A percentile compares a stretch with the other conserved stretches of the same genome.
Evolutionary conservation across 2,329 filamentous ascomycete species (phyloP).

Genomic region (Fusarium pseudocircinatum): DNA sequence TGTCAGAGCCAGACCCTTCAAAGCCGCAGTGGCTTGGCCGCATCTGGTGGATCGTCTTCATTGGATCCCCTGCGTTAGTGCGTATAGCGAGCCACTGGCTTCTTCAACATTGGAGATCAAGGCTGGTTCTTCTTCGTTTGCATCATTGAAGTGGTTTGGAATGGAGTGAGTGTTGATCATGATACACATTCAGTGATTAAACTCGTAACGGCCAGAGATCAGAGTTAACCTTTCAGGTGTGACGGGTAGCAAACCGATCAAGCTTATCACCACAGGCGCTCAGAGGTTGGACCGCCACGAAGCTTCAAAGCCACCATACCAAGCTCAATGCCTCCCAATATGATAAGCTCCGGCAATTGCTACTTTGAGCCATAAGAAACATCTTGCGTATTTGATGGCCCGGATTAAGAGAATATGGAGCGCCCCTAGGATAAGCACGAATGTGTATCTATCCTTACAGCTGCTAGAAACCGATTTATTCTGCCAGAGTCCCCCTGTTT

Average conservation of each 20-base stretch:
- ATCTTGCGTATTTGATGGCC: neutral
- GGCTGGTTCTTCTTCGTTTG: neutral
- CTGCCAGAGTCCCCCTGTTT: neutral
- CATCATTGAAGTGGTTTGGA: conserved; percentile 2
- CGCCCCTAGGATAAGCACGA: neutral
- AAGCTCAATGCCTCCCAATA: neutral
- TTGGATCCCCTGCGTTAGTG: conserved; percentile 23
- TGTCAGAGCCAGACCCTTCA: conserved; percentile 20
- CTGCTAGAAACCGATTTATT: neutral
- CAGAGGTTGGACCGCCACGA: neutral
- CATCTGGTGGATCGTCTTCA: conserved; percentile 14
- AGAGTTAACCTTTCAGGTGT: neutral
- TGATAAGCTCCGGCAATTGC: neutral
- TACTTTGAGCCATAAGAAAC: neutral
- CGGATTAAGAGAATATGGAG: too few species aligned
- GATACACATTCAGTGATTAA: neutral
- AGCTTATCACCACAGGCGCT: neutral
- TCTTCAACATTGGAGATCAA: conserved; percentile 10
- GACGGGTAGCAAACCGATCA: neutral
- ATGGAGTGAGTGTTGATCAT: neutral
- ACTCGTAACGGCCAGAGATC: neutral
- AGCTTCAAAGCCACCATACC: neutral
- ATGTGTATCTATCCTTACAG: neutral
- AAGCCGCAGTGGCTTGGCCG: conserved; percentile 35
- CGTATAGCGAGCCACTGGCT: conserved; percentile 1